These are phyloP conservation scores for Cercospora berteroae DNA, from an alignment of 2,329 filamentous ascomycete species.

Conservation along the genomic window DNA sequence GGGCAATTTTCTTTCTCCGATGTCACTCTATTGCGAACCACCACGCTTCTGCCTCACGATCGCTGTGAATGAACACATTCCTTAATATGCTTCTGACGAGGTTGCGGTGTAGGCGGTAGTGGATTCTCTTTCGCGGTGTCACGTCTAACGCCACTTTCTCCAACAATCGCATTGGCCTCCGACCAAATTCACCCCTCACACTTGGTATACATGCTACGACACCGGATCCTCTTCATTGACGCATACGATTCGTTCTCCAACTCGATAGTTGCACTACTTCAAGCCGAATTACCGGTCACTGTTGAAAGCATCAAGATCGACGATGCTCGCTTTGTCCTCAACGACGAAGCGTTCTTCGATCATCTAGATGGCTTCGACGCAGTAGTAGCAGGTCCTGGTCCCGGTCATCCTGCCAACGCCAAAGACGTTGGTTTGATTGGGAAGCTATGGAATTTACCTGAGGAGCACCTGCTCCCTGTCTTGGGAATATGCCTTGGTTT, in stretches of 20 bases:
- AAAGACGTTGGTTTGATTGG: conserved; percentile 81
- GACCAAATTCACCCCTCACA: conserved; percentile 1
- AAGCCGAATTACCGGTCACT: conserved; percentile 64
- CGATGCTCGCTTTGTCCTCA: conserved; percentile 40
- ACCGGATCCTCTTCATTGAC: conserved; percentile 75
- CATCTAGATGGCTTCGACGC: conserved; percentile 68
- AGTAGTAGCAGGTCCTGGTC: conserved; percentile 85
- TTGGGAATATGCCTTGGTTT: conserved; percentile 89
- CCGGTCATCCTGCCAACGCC: conserved; percentile 70
- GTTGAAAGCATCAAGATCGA: conserved; percentile 65
- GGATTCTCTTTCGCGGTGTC: neutral
- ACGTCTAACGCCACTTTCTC: neutral
- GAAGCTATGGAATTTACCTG: conserved; percentile 67
- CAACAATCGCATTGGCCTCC: conserved; percentile 1
- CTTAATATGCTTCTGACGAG: neutral
- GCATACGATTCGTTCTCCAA: conserved; percentile 97
- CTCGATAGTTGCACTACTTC: conserved; percentile 83
- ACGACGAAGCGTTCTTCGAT: conserved; percentile 40
- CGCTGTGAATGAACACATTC: neutral
- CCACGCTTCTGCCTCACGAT: neutral
- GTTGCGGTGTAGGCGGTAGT: neutral
- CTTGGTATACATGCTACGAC: conserved; percentile 28
- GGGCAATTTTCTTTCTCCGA: conserved; percentile 2
- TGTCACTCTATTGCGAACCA: conserved; percentile 1
- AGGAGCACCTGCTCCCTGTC: conserved; percentile 65